Evolutionary conservation across 495 filamentous ascomycete genomes (phyloP).

Genomic region (Neurospora terricola): DNA sequence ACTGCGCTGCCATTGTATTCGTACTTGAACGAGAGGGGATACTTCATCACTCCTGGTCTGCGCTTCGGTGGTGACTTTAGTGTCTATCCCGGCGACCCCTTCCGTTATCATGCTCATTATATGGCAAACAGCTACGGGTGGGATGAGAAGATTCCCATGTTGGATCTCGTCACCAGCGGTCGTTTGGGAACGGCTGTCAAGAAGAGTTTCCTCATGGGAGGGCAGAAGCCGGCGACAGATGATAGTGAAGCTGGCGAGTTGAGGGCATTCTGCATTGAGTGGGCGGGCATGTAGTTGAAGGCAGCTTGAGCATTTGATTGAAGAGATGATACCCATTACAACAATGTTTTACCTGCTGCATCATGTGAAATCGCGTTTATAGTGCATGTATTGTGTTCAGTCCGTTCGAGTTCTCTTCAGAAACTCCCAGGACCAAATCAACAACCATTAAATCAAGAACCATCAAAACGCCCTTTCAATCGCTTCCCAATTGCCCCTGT

Average conservation of each 20-base stretch:
- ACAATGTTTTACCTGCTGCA: background rate
- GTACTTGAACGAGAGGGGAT: constrained; percentile 67
- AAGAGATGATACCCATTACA: background rate
- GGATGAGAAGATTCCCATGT: constrained; percentile 75
- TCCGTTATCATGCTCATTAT: constrained; percentile 93
- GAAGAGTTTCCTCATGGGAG: constrained; percentile 86
- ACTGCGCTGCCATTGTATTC: constrained; percentile 52
- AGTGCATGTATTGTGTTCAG: no score
- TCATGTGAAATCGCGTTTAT: background rate
- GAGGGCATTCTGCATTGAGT: constrained; percentile 26
- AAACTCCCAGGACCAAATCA: background rate
- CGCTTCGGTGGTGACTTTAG: constrained; percentile 92
- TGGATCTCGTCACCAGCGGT: constrained; percentile 77
- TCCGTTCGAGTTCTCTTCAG: background rate
- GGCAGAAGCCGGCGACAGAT: constrained; percentile 17
- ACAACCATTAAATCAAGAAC: background rate
- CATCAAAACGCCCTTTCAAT: background rate
- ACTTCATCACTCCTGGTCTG: constrained; percentile 83
- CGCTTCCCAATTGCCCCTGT: background rate
- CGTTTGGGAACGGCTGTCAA: constrained; percentile 89
- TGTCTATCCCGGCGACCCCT: constrained; percentile 88
- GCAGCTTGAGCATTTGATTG: background rate
- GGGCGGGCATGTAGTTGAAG: constrained; percentile 22
- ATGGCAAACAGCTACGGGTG: constrained; percentile 66
- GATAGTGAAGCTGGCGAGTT: constrained; percentile 6